A percentile compares a stretch with the other conserved stretches of the same genome.
phyloP scores from a whole-genome alignment of 495 filamentous ascomycete species.

The Alectoria sarmentosa region DNA sequence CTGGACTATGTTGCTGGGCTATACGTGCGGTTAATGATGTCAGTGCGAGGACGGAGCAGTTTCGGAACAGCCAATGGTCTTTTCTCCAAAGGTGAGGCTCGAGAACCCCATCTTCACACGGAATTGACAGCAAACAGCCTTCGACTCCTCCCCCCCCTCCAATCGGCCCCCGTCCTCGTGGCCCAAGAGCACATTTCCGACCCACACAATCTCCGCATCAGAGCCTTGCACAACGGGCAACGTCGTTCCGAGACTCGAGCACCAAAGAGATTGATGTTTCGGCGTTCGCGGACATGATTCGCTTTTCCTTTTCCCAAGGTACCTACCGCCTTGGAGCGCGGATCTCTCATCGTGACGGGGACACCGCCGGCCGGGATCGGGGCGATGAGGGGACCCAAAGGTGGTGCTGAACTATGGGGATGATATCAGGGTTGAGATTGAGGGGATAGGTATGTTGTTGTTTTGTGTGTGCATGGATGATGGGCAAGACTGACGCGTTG shows the following conservation, averaged over 20 bases:
- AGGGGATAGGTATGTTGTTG: constrained; percentile 30
- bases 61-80: constrained; percentile 34
- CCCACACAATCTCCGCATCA: constrained; percentile 30
- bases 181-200: constrained; percentile 32
- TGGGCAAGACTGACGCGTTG: background rate
- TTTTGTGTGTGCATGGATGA: constrained; percentile 26
- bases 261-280: constrained; percentile 79
- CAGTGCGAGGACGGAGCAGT: constrained; percentile 33
- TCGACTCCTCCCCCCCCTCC: constrained; percentile 16
- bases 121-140: background rate
- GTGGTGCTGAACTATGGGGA: constrained; percentile 52
- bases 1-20: constrained; percentile 40
- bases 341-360: constrained; percentile 77
- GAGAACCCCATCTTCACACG: too few relatives aligned
- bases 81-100: constrained; percentile 45
- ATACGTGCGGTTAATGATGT: constrained; percentile 39
- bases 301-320: constrained; percentile 64
- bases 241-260: constrained; percentile 60
- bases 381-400: constrained; percentile 48
- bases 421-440: constrained; percentile 52
- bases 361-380: constrained; percentile 48
- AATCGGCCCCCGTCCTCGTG: constrained; percentile 37
- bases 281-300: constrained; percentile 62
- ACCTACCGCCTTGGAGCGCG: constrained; percentile 65
- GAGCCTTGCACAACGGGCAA: constrained; percentile 49